A percentile compares a stretch with the other conserved stretches of the same genome.
Conservation (phyloP, 2,329 filamentous ascomycete genomes). For the Epichloe uncinata region DNA sequence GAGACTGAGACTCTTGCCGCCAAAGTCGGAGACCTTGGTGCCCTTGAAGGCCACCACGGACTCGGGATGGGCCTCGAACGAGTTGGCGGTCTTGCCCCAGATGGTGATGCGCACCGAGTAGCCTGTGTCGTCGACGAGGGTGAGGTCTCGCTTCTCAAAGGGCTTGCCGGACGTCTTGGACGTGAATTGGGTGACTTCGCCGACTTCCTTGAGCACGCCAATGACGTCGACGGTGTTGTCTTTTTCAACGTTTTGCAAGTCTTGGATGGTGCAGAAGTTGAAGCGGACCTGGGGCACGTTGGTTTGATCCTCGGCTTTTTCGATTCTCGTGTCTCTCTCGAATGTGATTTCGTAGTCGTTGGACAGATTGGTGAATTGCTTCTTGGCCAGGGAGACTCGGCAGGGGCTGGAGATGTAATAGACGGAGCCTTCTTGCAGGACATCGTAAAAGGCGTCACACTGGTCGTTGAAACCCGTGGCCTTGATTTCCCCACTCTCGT, state of each 20-base stretch:
- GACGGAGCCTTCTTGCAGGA: conserved; percentile 78
- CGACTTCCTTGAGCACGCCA: conserved; percentile 78
- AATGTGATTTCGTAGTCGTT: conserved; percentile 96
- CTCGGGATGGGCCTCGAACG: conserved; percentile 64
- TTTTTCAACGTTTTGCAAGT: conserved; percentile 77
- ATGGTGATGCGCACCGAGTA: conserved; percentile 83
- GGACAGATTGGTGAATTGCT: conserved; percentile 84
- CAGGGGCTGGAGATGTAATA: conserved; percentile 93
- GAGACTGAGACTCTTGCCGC: conserved; percentile 78
- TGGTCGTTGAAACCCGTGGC: conserved; percentile 93
- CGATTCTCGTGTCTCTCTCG: conserved; percentile 74
- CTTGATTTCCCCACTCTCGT: conserved; percentile 92
- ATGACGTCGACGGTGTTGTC: conserved; percentile 87
- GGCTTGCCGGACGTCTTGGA: conserved; percentile 79
- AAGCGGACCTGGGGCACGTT: conserved; percentile 85
- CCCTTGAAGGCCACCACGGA: conserved; percentile 93
- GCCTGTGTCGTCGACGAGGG: conserved; percentile 78
- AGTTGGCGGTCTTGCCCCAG: conserved; percentile 78
- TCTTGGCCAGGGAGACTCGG: conserved; percentile 78
- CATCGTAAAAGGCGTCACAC: conserved; percentile 67
- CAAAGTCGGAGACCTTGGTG: conserved; percentile 88
- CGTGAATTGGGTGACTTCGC: conserved; percentile 61
- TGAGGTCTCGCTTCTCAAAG: conserved; percentile 86
- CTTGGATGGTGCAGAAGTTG: conserved; percentile 80
- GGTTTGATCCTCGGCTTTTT: conserved; percentile 82